A percentile compares a stretch with the other conserved stretches of the same genome.
Evolutionary conservation across 495 filamentous ascomycete genomes (phyloP).

Genomic region (Rostrohypoxylon terebratum): DNA sequence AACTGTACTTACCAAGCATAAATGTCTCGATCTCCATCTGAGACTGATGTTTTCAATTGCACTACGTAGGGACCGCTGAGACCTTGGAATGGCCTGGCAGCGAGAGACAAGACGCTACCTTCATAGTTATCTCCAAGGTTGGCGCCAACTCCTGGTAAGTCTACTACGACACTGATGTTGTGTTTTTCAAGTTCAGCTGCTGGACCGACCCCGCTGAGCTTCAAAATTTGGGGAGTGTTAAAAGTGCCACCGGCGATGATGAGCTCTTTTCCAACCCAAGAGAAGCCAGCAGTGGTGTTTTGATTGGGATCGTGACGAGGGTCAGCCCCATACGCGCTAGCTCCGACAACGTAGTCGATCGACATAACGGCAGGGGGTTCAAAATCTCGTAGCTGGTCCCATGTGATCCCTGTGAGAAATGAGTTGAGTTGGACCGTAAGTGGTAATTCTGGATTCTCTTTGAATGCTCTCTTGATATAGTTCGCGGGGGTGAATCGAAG

Average conservation of each 20-base stretch:
- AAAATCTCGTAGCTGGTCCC: conserved; percentile 41
- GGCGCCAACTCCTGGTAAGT: conserved; percentile 66
- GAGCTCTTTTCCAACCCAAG: conserved; percentile 56
- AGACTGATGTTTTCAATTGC: conserved; percentile 49
- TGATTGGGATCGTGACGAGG: conserved; percentile 47
- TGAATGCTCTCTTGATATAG: conserved; percentile 51
- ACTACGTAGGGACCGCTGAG: conserved; percentile 39
- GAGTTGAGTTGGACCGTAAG: conserved; percentile 51
- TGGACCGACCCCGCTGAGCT: conserved; percentile 67
- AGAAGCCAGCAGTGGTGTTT: conserved; percentile 41
- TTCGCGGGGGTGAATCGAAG: conserved; percentile 52
- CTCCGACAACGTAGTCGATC: conserved; percentile 54
- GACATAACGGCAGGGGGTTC: conserved; percentile 51
- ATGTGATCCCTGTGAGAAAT: conserved; percentile 55
- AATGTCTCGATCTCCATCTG: conserved; percentile 38
- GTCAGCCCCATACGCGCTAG: conserved; percentile 56
- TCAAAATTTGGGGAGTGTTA: conserved; percentile 68
- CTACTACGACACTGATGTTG: conserved; percentile 59
- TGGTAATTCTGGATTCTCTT: conserved; percentile 50
- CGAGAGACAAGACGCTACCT: conserved; percentile 46
- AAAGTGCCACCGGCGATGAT: conserved; percentile 67
- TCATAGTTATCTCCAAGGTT: conserved; percentile 68
- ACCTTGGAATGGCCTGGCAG: conserved; percentile 29
- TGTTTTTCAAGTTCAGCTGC: conserved; percentile 60
- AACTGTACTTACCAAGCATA: conserved; percentile 37